Evolutionary conservation across 2,329 filamentous ascomycete genomes (phyloP).

Genomic region (Magnaporthiopsis incrustans): DNA sequence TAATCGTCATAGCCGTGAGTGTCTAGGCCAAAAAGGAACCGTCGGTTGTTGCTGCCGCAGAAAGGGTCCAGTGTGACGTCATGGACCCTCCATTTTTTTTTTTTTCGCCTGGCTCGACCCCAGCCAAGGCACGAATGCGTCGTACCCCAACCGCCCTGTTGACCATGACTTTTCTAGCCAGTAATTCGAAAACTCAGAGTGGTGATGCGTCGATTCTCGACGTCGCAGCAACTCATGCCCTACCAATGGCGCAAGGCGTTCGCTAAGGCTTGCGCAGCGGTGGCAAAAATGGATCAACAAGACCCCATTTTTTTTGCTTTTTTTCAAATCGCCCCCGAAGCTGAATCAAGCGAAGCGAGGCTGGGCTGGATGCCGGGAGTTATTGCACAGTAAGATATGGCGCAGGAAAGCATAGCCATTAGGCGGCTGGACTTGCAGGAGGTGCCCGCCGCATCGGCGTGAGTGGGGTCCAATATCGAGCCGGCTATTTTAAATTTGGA

Average conservation of each 20-base stretch:
- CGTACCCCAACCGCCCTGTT: not conserved
- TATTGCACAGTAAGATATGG: not conserved
- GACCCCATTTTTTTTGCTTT: not conserved
- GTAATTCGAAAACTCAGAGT: not conserved
- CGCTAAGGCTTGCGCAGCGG: not conserved
- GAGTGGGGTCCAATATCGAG: not conserved
- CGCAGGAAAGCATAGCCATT: not conserved
- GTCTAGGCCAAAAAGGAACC: not conserved
- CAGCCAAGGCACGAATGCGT: not conserved
- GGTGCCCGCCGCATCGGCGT: too few relatives aligned
- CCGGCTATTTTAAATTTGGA: not conserved
- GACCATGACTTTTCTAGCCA: not conserved
- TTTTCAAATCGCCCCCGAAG: too few relatives aligned
- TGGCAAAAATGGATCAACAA: not conserved
- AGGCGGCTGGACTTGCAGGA: not conserved
- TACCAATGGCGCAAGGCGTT: not conserved
- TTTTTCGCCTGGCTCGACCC: too few relatives aligned
- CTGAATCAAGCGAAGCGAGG: too few relatives aligned
- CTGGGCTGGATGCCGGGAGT: too few relatives aligned
- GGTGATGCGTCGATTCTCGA: not conserved
- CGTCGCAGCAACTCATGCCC: not conserved
- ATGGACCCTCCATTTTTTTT: not conserved
- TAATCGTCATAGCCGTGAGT: too few relatives aligned
- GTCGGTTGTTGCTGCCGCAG: too few relatives aligned
- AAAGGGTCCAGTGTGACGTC: not conserved